These are phyloP conservation scores for Boletus rufocinnamomeus DNA, from an alignment of 768 basidiomycete genomes.

Conservation along the genomic window DNA sequence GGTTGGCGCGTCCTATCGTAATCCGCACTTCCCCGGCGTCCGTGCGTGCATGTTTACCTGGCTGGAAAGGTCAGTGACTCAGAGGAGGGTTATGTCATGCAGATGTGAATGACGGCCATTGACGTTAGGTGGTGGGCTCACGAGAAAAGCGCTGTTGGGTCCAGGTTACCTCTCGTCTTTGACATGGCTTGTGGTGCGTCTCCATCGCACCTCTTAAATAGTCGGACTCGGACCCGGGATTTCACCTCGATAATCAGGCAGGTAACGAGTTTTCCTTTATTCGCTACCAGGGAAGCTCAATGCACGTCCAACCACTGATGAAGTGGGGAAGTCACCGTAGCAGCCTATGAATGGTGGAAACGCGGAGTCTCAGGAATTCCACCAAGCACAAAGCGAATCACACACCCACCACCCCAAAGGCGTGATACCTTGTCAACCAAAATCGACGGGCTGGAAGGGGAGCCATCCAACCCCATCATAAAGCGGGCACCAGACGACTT, in stretches of 20 bases:
- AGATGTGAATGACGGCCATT: slow-evolving; percentile 16
- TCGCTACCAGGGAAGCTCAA: slow-evolving; percentile 27
- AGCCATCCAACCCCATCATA: background rate
- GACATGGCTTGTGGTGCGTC: slow-evolving; percentile 34
- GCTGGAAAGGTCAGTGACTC: slow-evolving; percentile 50
- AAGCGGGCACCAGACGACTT: slow-evolving; percentile 21
- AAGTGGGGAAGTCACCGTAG: slow-evolving; percentile 67
- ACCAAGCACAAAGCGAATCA: slow-evolving; percentile 12
- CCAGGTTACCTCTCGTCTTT: slow-evolving; percentile 27
- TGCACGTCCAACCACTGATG: background rate
- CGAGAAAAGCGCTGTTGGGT: slow-evolving; percentile 13
- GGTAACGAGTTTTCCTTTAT: slow-evolving; percentile 15
- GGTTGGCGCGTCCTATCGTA: slow-evolving; percentile 69
- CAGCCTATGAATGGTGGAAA: slow-evolving; percentile 63
- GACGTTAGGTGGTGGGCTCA: slow-evolving; percentile 28
- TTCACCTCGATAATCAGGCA: slow-evolving; percentile 21
- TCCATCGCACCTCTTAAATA: background rate
- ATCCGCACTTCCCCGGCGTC: slow-evolving; percentile 71
- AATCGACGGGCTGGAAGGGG: background rate
- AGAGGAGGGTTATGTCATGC: background rate
- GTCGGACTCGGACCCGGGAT: background rate
- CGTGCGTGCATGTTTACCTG: slow-evolving; percentile 54
- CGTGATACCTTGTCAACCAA: background rate
- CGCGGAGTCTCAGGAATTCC: slow-evolving; percentile 31
- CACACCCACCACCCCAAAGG: background rate